A percentile compares a stretch with the other conserved stretches of the same genome.
phyloP scores from a whole-genome alignment of 208 protist species.

The Leishmania lainsoni region DNA sequence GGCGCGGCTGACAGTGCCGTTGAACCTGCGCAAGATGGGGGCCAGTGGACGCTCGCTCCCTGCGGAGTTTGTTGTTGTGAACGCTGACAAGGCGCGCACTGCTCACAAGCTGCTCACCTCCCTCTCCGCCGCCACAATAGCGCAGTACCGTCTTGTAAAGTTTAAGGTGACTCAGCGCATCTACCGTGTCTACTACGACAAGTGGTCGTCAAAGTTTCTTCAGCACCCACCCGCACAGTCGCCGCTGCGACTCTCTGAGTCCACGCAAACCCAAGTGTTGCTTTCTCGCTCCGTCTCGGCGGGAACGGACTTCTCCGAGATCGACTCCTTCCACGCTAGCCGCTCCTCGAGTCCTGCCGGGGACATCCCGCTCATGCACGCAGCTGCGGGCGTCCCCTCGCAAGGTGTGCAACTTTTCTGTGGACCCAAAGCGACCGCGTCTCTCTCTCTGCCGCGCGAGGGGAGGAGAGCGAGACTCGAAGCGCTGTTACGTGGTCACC shows the following conservation, averaged over 20 bases:
- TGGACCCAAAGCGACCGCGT: background rate
- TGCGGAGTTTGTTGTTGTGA: constrained; percentile 9
- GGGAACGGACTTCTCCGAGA: constrained; percentile 21
- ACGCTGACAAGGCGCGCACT: constrained; percentile 5
- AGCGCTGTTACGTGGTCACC: background rate
- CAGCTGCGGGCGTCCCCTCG: background rate
- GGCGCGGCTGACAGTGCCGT: background rate
- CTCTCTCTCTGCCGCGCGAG: background rate
- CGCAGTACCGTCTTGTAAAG: constrained; percentile 50
- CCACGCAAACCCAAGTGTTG: constrained; percentile 3
- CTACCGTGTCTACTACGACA: constrained; percentile 53
- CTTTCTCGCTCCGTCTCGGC: background rate
- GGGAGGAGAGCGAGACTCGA: background rate
- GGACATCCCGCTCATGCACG: no score
- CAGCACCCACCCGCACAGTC: background rate
- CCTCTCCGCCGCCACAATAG: constrained; percentile 36
- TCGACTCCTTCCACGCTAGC: constrained; percentile 30
- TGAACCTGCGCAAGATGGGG: background rate
- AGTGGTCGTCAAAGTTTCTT: constrained; percentile 23
- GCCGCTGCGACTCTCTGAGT: background rate
- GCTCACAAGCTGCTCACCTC: constrained; percentile 16
- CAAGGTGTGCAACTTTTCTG: background rate
- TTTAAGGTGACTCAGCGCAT: constrained; percentile 33
- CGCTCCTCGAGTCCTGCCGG: background rate
- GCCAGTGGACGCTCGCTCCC: background rate